A percentile compares a stretch with the other conserved stretches of the same genome.
phyloP scores from a whole-genome alignment of 1,284 basidiomycete species.

The Trametes versicolor region DNA sequence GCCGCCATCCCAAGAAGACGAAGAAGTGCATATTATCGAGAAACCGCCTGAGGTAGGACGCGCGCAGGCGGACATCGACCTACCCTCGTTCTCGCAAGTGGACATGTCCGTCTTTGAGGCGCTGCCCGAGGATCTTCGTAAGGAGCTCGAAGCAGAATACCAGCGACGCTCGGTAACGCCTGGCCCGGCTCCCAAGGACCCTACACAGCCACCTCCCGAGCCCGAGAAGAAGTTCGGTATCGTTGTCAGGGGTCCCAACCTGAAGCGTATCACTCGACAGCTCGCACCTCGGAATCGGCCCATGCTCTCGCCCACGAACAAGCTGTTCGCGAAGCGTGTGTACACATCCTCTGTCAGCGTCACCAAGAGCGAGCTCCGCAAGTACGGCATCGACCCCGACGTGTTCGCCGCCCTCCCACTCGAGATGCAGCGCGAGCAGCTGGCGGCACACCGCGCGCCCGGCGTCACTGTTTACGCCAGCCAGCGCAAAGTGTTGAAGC shows the following conservation, averaged over 20 bases:
- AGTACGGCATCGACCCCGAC: conserved; percentile 74
- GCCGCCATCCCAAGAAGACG: conserved; percentile 48
- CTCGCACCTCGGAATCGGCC: conserved; percentile 63
- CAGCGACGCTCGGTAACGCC: conserved; percentile 65
- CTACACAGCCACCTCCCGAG: conserved; percentile 19
- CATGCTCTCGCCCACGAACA: conserved; percentile 57
- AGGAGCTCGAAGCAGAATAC: conserved; percentile 77
- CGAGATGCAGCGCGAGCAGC: conserved; percentile 78
- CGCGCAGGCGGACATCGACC: conserved; percentile 42
- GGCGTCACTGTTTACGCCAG: conserved; percentile 37
- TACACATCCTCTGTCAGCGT: conserved; percentile 42
- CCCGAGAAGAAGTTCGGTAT: conserved; percentile 44
- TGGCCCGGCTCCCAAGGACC: conserved; percentile 29
- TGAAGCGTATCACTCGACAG: conserved; percentile 68
- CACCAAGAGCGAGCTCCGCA: conserved; percentile 59
- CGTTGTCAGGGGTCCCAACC: conserved; percentile 49
- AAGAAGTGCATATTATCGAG: conserved; percentile 34
- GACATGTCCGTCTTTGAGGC: conserved; percentile 78
- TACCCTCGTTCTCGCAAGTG: conserved; percentile 80
- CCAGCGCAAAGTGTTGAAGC: conserved; percentile 59
- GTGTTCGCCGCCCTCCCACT: conserved; percentile 74
- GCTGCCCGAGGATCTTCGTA: conserved; percentile 74
- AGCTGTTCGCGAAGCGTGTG: conserved; percentile 47
- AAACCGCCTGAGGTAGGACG: conserved; percentile 20
- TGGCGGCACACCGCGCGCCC: conserved; percentile 61